These are phyloP conservation scores for Saturnispora zaruensis DNA, from an alignment of 805 yeast species.

Conservation along the genomic window DNA sequence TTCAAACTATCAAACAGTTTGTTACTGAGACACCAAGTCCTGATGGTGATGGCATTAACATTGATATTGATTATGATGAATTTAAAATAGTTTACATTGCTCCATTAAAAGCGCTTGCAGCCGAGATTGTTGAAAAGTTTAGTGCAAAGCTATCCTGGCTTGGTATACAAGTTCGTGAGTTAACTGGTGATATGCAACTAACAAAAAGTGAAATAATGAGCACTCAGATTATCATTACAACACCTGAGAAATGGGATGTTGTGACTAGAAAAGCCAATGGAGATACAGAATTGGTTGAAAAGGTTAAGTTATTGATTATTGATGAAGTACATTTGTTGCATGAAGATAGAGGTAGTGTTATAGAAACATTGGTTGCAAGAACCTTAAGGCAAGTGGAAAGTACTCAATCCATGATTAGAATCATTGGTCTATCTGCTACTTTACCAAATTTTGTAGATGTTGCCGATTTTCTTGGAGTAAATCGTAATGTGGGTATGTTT, in stretches of 20 bases:
- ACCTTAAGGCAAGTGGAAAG: constrained; percentile 92
- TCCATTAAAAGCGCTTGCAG: constrained; percentile 89
- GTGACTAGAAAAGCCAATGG: constrained; percentile 91
- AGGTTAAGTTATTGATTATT: constrained; percentile 77
- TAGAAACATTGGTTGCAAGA: constrained; percentile 90
- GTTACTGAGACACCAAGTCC: constrained; percentile 37
- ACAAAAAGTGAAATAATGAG: constrained; percentile 69
- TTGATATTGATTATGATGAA: constrained; percentile 70
- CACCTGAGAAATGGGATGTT: constrained; percentile 97
- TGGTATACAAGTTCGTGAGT: constrained; percentile 77
- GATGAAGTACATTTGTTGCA: constrained; percentile 96
- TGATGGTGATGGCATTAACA: constrained; percentile 39
- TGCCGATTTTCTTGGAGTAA: constrained; percentile 89
- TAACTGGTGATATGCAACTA: constrained; percentile 94
- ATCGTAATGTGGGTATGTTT: constrained; percentile 84
- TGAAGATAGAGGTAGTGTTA: constrained; percentile 97
- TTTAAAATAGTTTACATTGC: constrained; percentile 92
- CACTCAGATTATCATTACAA: constrained; percentile 85
- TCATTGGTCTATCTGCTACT: constrained; percentile 92
- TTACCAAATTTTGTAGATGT: constrained; percentile 88
- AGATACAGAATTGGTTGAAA: constrained; percentile 74
- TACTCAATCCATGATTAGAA: constrained; percentile 85
- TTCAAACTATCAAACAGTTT: constrained; percentile 71
- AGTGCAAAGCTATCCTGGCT: constrained; percentile 71
- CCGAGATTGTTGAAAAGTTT: constrained; percentile 91